Conservation (phyloP, 306 rosid species). For the Begonia peltatifolia region DNA sequence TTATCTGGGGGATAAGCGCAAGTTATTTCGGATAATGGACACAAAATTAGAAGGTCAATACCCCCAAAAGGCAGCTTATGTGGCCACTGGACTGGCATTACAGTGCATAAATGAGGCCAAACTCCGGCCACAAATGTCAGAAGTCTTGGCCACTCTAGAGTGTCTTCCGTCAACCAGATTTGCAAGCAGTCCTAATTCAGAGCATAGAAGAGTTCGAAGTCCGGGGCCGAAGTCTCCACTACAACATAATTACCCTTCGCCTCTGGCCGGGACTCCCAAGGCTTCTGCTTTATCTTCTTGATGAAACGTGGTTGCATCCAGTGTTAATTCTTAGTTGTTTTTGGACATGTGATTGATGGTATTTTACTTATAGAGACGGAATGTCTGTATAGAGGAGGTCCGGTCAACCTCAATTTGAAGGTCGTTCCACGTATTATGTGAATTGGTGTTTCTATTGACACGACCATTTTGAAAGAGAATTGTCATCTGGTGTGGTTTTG, state of each 20-base stretch:
- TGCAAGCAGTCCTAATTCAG: not conserved
- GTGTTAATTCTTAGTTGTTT: too few relatives aligned
- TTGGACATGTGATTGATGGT: too few relatives aligned
- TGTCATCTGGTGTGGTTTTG: too few relatives aligned
- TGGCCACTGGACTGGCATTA: constrained; percentile 49
- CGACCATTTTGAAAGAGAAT: too few relatives aligned
- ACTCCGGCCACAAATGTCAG: constrained; percentile 53
- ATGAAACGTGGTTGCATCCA: not conserved
- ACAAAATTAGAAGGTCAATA: constrained; percentile 63
- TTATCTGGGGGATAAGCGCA: constrained; percentile 43
- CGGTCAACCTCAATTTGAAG: too few relatives aligned
- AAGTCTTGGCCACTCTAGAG: constrained; percentile 45
- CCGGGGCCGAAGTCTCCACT: constrained; percentile 17
- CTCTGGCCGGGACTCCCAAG: constrained; percentile 7
- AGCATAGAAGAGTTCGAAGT: constrained; percentile 9
- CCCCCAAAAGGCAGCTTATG: constrained; percentile 57
- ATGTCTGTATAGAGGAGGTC: too few relatives aligned
- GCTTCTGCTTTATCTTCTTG: constrained; percentile 13
- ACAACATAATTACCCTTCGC: constrained; percentile 16
- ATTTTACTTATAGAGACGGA: too few relatives aligned
- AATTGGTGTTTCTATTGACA: too few relatives aligned
- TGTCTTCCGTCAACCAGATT: constrained; percentile 13
- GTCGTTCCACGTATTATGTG: too few relatives aligned
- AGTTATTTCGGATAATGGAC: constrained; percentile 62
- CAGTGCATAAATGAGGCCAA: constrained; percentile 60